Conservation (phyloP, 805 yeast species). For the Ogataea nakhonphanomensis region DNA sequence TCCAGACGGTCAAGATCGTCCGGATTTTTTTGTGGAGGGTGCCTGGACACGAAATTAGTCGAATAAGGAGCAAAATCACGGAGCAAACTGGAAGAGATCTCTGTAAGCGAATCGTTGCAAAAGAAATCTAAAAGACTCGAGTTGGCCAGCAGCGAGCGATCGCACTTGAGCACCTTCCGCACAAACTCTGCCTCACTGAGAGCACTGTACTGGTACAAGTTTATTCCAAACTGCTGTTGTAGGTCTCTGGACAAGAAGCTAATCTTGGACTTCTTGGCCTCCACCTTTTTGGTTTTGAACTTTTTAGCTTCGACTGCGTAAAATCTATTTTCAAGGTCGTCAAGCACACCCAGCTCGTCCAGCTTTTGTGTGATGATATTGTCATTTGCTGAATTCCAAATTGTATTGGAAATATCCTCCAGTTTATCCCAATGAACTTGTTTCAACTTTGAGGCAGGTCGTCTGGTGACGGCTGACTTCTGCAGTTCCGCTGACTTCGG, state of each 20-base stretch:
- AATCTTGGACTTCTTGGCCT: slow-evolving; percentile 44
- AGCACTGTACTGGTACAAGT: slow-evolving; percentile 59
- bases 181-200: slow-evolving; percentile 54
- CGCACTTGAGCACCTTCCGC: slow-evolving; percentile 56
- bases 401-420: slow-evolving; percentile 53
- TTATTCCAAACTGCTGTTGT: slow-evolving; percentile 78
- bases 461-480: slow-evolving; percentile 6
- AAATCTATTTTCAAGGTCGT: slow-evolving; percentile 59
- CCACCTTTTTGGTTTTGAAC: slow-evolving; percentile 31
- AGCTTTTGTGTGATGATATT: slow-evolving; percentile 45
- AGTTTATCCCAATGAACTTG: slow-evolving; percentile 84
- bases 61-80: slow-evolving; percentile 64
- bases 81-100: slow-evolving; percentile 52
- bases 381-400: slow-evolving; percentile 56
- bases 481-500: background rate
- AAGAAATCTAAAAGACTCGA: slow-evolving; percentile 65
- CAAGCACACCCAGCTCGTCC: slow-evolving; percentile 57
- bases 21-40: slow-evolving; percentile 52
- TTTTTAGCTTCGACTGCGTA: slow-evolving; percentile 35
- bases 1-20: slow-evolving; percentile 64
- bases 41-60: slow-evolving; percentile 40
- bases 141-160: slow-evolving; percentile 48
- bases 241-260: slow-evolving; percentile 65
- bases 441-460: slow-evolving; percentile 47
- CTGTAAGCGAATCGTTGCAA: slow-evolving; percentile 60